Percentiles rank a stretch among this genome's conserved stretches.
Conservation (phyloP, 768 basidiomycete species). For the Rhizopogon vesiculosus region DNA sequence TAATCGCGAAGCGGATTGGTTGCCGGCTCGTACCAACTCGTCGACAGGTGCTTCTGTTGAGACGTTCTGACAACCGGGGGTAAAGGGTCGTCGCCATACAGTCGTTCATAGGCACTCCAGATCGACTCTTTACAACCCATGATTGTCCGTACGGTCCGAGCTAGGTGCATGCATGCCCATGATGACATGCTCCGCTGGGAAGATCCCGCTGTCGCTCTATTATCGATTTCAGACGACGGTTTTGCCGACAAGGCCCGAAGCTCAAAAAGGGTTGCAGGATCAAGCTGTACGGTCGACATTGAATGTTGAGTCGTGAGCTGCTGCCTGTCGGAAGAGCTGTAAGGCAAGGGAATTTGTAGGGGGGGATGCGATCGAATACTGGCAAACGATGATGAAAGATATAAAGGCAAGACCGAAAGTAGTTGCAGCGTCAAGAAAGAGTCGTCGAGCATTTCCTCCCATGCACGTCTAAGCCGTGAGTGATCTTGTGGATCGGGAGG, state of each 20-base stretch:
- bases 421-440: slow-evolving; percentile 52
- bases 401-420: slow-evolving; percentile 61
- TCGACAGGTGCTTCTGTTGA: slow-evolving; percentile 21
- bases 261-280: slow-evolving; percentile 26
- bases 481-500: slow-evolving; percentile 56
- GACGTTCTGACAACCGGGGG: slow-evolving; percentile 34
- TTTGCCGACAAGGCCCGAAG: slow-evolving; percentile 22
- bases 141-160: slow-evolving; percentile 51
- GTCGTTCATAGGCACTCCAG: slow-evolving; percentile 54
- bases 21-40: slow-evolving; percentile 15
- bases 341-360: slow-evolving; percentile 51
- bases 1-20: slow-evolving; percentile 43
- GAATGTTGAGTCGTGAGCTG: slow-evolving; percentile 3
- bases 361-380: slow-evolving; percentile 47
- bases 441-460: slow-evolving; percentile 61
- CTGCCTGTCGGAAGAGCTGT: slow-evolving; percentile 34
- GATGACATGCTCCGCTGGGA: slow-evolving; percentile 30
- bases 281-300: slow-evolving; percentile 14
- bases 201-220: slow-evolving; percentile 6
- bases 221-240: slow-evolving; percentile 20
- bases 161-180: slow-evolving; percentile 64
- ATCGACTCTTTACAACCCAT: slow-evolving; percentile 66
- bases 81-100: slow-evolving; percentile 36
- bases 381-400: slow-evolving; percentile 53
- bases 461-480: slow-evolving; percentile 52